Conservation (phyloP, 2,329 filamentous ascomycete genomes). For the Talaromyces sp. region DNA sequence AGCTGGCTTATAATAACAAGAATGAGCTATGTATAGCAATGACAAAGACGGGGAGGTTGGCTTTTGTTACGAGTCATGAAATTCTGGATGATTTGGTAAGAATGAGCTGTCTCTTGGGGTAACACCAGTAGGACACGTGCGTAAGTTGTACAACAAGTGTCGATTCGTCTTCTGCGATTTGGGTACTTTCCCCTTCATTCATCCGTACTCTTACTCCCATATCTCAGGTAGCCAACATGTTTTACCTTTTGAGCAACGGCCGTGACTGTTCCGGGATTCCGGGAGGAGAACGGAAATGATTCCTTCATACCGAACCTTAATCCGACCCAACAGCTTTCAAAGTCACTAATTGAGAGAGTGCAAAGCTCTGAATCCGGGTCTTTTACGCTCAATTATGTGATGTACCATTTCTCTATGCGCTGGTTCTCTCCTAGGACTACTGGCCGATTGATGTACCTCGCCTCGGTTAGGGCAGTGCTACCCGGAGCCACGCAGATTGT, state of each 20-base stretch:
- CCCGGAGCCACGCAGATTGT: background rate
- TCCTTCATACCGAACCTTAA: background rate
- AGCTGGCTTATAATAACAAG: background rate
- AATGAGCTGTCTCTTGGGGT: background rate
- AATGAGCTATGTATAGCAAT: background rate
- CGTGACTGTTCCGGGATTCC: background rate
- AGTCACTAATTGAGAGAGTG: background rate
- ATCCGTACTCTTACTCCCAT: background rate
- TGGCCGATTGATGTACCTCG: background rate
- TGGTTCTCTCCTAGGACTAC: background rate
- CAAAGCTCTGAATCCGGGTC: background rate
- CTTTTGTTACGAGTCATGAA: background rate
- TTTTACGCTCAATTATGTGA: background rate
- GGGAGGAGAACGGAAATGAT: background rate
- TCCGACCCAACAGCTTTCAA: background rate
- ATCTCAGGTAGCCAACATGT: background rate
- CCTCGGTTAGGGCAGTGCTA: background rate
- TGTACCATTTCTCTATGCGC: background rate
- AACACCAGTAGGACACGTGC: background rate
- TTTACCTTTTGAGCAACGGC: background rate
- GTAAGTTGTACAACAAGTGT: background rate
- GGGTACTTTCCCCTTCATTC: background rate
- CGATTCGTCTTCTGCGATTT: background rate
- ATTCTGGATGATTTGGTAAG: background rate
- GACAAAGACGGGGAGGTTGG: background rate